Conservation (phyloP, 1,284 basidiomycete species). For the Puccinia brachypodii region DNA sequence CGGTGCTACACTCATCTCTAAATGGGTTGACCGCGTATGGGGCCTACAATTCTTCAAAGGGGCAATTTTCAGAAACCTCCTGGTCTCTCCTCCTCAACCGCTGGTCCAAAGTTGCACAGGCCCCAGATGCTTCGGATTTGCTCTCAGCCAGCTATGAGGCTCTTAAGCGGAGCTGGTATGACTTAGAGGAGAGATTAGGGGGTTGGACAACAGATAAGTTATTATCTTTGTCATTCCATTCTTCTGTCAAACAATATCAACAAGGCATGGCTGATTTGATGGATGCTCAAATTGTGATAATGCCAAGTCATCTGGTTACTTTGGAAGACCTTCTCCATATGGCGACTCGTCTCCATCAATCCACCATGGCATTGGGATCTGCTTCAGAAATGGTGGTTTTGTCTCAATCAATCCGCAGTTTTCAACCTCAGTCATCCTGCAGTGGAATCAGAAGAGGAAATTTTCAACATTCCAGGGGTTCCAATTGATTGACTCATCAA, state of each 20-base stretch:
- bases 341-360: too few species aligned
- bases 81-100: background rate
- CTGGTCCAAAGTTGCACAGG: background rate
- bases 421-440: too few species aligned
- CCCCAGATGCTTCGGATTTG: background rate
- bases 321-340: too few species aligned
- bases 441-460: too few species aligned
- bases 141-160: background rate
- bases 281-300: background rate
- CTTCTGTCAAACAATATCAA: background rate
- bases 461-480: too few species aligned
- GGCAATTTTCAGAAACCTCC: background rate
- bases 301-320: background rate
- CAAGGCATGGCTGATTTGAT: background rate
- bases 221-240: background rate
- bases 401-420: too few species aligned
- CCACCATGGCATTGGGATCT: too few species aligned
- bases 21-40: slow-evolving; percentile 3
- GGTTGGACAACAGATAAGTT: background rate
- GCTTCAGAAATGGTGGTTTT: too few species aligned
- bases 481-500: too few species aligned
- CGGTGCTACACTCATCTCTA: background rate
- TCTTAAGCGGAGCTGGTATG: background rate
- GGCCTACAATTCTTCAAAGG: background rate
- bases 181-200: background rate